Base-by-base conservation (phyloP, 2,329 filamentous ascomycete species). In the Pseudovirgaria hyperparasitica region DNA sequence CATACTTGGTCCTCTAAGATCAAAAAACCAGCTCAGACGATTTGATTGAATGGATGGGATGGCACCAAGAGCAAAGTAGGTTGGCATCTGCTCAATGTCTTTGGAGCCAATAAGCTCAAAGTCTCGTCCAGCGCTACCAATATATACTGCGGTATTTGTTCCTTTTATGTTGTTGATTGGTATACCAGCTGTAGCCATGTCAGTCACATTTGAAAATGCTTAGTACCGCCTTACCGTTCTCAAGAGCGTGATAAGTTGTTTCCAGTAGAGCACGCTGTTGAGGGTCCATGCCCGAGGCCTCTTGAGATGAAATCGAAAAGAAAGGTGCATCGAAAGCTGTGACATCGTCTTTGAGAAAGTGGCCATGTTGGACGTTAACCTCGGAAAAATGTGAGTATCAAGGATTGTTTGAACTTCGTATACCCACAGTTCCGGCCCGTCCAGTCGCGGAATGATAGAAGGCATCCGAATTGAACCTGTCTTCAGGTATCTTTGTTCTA, bases 221-320 rank as follows among this genome's bases (percentile, higher is more conserved):
- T n/a, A n/a, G n/a, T 6, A 24, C 13, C 19, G 15, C 27, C 37
- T 22, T 9, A 38, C 38, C 40, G 28, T 45, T 46, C 9, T 51
- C 48, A 6, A 47, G 30, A 2, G 45, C 33, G 3, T 40, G 29
- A 10, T 49, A 44, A 19, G 42, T 39, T 4, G 35, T 38, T 25
- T 51, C 47, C 4, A 51, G 33, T 9, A 48, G 23, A 2, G 34
- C 23, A 2, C 45, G 37, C 4, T 45, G 41, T 17, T 43, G 37
- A 2, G 47, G 46, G 25, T 51, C 46, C 32, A 48, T 38, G 9
- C 28, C 29, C 3, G 29, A 31, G 3, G 43, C 43, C 21, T 46
- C 42, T 3, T 29, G 25, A 2, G 36, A 31, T 7, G 31, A 23
- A 6, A 46, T 35, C 2, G 28, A 33, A 16, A 46, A 46, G 27